Base-by-base conservation (phyloP, 129 eudicot species). In the Flaveria sonorensis region DNA sequence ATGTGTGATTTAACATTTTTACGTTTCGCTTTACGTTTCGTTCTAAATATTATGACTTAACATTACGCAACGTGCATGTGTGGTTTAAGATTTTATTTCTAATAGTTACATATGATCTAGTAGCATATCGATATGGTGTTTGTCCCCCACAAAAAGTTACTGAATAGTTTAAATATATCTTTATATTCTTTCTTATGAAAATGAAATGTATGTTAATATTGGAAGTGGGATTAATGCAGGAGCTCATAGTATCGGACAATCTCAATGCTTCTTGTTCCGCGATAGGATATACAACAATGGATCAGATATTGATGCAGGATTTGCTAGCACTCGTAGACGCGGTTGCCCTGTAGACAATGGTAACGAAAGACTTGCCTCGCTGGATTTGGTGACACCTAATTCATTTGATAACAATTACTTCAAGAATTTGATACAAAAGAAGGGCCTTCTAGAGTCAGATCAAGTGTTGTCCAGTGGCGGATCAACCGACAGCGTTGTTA, bases 401-500 rank as follows among this genome's bases (percentile, higher is more conserved):
- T 55, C 70, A 30, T 91, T 91, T 70, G 92, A 81, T 4, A 83
- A 91, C 36, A 81, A 74, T 32, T 91, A 91, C 59, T 91, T 68
- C 75, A 68, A 69, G 65, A 84, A 85, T 59, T 81, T 91, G 45
- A 65, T 91, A 68, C 79, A 72, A 8, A 78, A 75, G 32, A 85
- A 88, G 23, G 97, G 97, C 36, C 92, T 91, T 74, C 83, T 91
- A 18, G 94, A 91, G 52, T 87, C 97, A 0, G 97, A 91, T 66
- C 97, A 91, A 71, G 97, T 85, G 81, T 86, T 91, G 20, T 88
- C 83, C 50, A 91, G 88, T 26, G 83, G 86, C 26, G 97, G 92
- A 45, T 83, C 92, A 0, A 83, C 84, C 1, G 92, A 88, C 70
- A 67, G 46, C 6, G 71, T 86, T 59, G 89, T 86, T 72, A 61